Evolutionary conservation across 192 early-diverging fungal genomes (phyloP).

Genomic region (Coemansia sp.): DNA sequence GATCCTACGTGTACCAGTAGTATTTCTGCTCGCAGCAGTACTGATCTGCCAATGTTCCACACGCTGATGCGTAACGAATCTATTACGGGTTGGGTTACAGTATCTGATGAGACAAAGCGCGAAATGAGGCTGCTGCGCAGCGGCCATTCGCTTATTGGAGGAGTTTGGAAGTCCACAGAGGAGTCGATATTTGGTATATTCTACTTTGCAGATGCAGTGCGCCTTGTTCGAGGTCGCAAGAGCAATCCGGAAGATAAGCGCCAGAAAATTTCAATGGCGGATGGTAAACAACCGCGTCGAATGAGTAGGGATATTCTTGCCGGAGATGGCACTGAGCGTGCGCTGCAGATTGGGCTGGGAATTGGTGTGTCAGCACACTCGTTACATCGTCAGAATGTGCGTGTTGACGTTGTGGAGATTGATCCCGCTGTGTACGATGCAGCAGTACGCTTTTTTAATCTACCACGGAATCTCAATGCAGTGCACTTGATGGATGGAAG

Average conservation of each 20-base stretch:
- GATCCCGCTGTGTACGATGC: constrained; percentile 72
- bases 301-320: constrained; percentile 7
- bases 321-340: constrained; percentile 40
- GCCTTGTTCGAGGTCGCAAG: constrained; percentile 40
- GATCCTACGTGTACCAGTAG: constrained; percentile 58
- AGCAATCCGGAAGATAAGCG: constrained; percentile 18
- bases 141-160: constrained; percentile 88
- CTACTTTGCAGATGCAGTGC: constrained; percentile 79
- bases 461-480: constrained; percentile 55
- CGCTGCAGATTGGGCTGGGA: constrained; percentile 72
- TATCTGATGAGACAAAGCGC: constrained; percentile 57
- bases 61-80: constrained; percentile 77
- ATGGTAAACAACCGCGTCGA: not conserved
- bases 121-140: constrained; percentile 73
- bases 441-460: constrained; percentile 68
- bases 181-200: constrained; percentile 81
- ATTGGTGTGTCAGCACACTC: constrained; percentile 73
- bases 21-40: constrained; percentile 44
- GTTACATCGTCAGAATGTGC: constrained; percentile 59
- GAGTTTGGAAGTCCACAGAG: constrained; percentile 62
- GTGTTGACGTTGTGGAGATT: constrained; percentile 81
- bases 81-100: constrained; percentile 77
- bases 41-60: constrained; percentile 20
- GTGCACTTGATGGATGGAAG: constrained; percentile 76
- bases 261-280: not conserved